Conservation (phyloP, 164 flowering plant species). For the Chloranthus sessilifolius region DNA sequence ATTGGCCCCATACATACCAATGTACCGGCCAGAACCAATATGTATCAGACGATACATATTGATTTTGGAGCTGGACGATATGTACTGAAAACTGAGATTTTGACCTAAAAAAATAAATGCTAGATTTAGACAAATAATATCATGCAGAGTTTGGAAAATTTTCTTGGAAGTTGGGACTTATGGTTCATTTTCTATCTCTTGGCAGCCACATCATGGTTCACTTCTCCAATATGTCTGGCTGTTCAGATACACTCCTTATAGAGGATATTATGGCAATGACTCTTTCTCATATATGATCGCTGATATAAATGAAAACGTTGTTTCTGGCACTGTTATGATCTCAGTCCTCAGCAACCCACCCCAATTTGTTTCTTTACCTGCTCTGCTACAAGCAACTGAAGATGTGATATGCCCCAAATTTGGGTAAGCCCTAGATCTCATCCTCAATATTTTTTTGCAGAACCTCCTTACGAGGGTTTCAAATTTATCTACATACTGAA, state of each 20-base stretch:
- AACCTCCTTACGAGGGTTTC: neutral
- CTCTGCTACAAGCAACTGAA: slow-evolving; percentile 65
- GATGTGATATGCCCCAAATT: slow-evolving; percentile 64
- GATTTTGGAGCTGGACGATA: too few relatives aligned
- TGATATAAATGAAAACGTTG: slow-evolving; percentile 63
- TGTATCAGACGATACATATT: too few relatives aligned
- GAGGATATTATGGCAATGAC: slow-evolving; percentile 74
- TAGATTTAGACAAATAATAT: too few relatives aligned
- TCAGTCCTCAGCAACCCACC: slow-evolving; percentile 70
- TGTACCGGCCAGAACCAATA: too few relatives aligned
- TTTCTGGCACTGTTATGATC: slow-evolving; percentile 46
- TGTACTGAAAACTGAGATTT: too few relatives aligned
- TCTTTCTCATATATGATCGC: slow-evolving; percentile 56
- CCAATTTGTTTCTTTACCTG: slow-evolving; percentile 64
- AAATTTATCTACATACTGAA: too few relatives aligned
- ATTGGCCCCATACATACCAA: too few relatives aligned
- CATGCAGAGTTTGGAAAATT: neutral
- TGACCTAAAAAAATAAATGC: too few relatives aligned
- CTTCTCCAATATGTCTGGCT: slow-evolving; percentile 52
- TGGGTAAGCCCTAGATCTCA: slow-evolving; percentile 38
- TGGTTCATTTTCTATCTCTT: slow-evolving; percentile 2
- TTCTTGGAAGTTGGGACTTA: neutral
- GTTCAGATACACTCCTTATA: slow-evolving; percentile 76
- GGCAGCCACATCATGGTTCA: slow-evolving; percentile 82
- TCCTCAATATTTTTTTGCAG: neutral